Evolutionary conservation across 305 asterid genomes (phyloP), one percentile per base, ranked within the genome.

Genomic region (Fraxinus paxiana): DNA sequence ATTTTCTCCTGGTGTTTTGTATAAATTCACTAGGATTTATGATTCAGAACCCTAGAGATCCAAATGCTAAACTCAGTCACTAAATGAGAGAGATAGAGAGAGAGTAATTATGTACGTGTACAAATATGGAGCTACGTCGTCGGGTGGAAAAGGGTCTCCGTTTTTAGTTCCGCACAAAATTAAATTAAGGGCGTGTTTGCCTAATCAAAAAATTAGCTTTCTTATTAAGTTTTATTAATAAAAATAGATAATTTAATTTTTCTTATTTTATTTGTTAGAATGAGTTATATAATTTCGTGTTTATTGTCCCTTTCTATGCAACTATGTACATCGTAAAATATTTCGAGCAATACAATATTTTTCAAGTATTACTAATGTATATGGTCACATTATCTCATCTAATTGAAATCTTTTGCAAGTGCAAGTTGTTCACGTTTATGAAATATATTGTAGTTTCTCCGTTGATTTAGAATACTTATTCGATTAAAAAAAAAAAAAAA

Each of bases 1-100:
- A 76, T 76, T 76, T 41, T 76, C 28, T 28, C 20, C 74, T 69
- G 22, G n/a, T 10, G 74, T 30, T 69, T 69, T 31, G 41, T 31
- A 69, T 13, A 15, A 69, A 69, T 30, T 69, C 74, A 69, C 38
- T 30, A 69, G 74, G 37, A 28, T 28, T 69, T 69, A 13, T 13
- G 74, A 30, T 69, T 69, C 20, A 30, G 74, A 69, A 28, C 74
- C 74, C 74, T 30, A 26, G 74, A 67, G 74, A 69, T 69, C 74
- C 74, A 30, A 31, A 69, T 69, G 41, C 41, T 5, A 12, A 69
- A 30, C 1, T 10, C 41, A 4, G 74, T 30, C 41, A 30, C 37
- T 7, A 30, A 15, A 34, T 28, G 73, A 12, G 41, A 30, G 17
- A 9, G n/a, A 69, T 5, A 69, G 74, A 26, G 73, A 12, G 17